A percentile compares a stretch with the other conserved stretches of the same genome.
phyloP scores from a whole-genome alignment of 2,329 filamentous ascomycete genomes.

The Lasiodiplodia sp. region DNA sequence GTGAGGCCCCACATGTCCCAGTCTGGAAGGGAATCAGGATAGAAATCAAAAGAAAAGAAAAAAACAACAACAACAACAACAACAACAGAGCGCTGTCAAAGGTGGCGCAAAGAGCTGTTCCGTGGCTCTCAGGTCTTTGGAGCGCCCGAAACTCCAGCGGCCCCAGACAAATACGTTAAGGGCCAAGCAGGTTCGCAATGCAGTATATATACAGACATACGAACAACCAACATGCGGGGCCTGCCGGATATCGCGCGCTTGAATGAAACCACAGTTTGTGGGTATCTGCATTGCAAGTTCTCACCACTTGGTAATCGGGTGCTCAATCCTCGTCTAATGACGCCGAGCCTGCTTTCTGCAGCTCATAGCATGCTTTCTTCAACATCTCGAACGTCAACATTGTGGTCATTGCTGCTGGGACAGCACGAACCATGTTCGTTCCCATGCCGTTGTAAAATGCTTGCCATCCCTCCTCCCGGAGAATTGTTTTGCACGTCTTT shows the following conservation, averaged over 20 bases:
- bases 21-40: neutral
- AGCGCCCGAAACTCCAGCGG: constrained; percentile 2
- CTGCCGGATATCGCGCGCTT: constrained; percentile 19
- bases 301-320: neutral
- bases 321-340: constrained; percentile 21
- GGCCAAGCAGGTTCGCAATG: constrained; percentile 12
- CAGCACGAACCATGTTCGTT: constrained; percentile 94
- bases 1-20: neutral
- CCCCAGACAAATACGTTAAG: neutral
- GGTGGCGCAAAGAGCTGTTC: constrained; percentile 3
- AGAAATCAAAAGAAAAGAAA: neutral
- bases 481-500: constrained; percentile 82
- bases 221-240: constrained; percentile 17
- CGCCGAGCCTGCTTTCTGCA: constrained; percentile 23
- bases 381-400: constrained; percentile 95
- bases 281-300: neutral
- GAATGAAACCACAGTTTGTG: constrained; percentile 6
- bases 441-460: constrained; percentile 98
- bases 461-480: constrained; percentile 91
- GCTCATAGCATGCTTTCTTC: constrained; percentile 52
- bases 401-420: constrained; percentile 94
- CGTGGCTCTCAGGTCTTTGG: constrained; percentile 11
- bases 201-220: constrained; percentile 25
- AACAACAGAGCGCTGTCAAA: neutral
- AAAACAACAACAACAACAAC: no score